These are phyloP conservation scores for Trapa incisa DNA, from an alignment of 345 rosid genomes.

Conservation along the genomic window DNA sequence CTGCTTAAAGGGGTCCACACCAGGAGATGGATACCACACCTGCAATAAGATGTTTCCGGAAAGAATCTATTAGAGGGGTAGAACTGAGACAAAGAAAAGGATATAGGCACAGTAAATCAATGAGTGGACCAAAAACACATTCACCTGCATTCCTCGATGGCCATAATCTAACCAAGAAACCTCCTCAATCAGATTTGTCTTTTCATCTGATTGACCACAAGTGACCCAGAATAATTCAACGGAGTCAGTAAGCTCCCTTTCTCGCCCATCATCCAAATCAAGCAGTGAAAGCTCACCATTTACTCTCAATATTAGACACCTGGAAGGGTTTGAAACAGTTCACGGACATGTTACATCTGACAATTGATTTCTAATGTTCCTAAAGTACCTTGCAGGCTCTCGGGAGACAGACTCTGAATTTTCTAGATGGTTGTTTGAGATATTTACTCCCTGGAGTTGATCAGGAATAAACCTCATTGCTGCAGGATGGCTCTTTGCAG, in stretches of 20 bases:
- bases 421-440: constrained; percentile 29
- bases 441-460: constrained; percentile 47
- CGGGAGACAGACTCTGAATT: constrained; percentile 34
- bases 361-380: constrained; percentile 11
- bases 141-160: constrained; percentile 98
- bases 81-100: not conserved
- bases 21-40: constrained; percentile 99
- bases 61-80: constrained; percentile 30
- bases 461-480: constrained; percentile 99
- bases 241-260: constrained; percentile 88
- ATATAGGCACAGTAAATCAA: not conserved
- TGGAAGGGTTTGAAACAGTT: constrained; percentile 23
- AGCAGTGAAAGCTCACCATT: constrained; percentile 93
- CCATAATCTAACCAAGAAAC: constrained; percentile 99
- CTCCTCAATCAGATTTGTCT: constrained; percentile 77
- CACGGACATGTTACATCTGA: constrained; percentile 15
- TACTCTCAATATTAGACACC: constrained; percentile 84
- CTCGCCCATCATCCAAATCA: constrained; percentile 96
- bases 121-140: not conserved
- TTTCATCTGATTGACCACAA: constrained; percentile 85
- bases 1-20: constrained; percentile 78
- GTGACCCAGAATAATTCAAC: constrained; percentile 98
- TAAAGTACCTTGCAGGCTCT: constrained; percentile 71
- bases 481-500: constrained; percentile 98
- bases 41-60: constrained; percentile 45